Evolutionary conservation across 2,329 filamentous ascomycete genomes (phyloP).

Genomic region (Hyphodiscus sp.): DNA sequence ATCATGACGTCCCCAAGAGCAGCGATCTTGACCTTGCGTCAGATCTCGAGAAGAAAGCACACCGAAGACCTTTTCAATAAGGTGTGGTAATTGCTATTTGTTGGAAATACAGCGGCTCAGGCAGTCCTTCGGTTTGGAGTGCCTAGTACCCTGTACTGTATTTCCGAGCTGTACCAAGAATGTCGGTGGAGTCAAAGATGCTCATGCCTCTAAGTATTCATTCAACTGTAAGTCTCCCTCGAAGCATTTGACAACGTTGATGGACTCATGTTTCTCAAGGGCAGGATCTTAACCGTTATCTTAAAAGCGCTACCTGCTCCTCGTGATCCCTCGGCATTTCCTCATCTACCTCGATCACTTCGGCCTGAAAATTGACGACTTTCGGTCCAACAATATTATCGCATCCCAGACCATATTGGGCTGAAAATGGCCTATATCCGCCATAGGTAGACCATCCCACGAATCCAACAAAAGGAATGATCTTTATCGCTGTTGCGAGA

Average conservation of each 20-base stretch:
- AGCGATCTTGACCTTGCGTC: slow-evolving; percentile 18
- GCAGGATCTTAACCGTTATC: slow-evolving; percentile 35
- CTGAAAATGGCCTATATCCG: slow-evolving; percentile 31
- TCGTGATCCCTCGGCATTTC: slow-evolving; percentile 33
- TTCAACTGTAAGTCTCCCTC: background rate
- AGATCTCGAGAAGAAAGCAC: background rate
- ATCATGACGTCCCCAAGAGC: slow-evolving; percentile 24
- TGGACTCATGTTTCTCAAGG: slow-evolving; percentile 26
- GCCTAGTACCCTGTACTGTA: slow-evolving; percentile 24
- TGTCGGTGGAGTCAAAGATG: slow-evolving; percentile 29
- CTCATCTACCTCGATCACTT: slow-evolving; percentile 33
- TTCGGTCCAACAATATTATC: slow-evolving; percentile 35
- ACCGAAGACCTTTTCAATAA: background rate
- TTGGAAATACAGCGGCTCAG: background rate
- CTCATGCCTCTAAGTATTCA: slow-evolving; percentile 28
- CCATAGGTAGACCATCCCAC: slow-evolving; percentile 32
- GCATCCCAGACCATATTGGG: slow-evolving; percentile 31
- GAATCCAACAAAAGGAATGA: slow-evolving; percentile 28
- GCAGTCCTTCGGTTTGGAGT: slow-evolving; percentile 7
- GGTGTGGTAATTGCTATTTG: background rate
- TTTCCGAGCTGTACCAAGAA: slow-evolving; percentile 21
- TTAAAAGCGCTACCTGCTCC: slow-evolving; percentile 36
- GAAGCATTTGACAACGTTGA: background rate
- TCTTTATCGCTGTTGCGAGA: slow-evolving; percentile 26
- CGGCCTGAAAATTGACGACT: slow-evolving; percentile 33